Evolutionary conservation across 768 basidiomycete species (phyloP), one percentile per base, ranked within the genome.

Genomic region (Phanerochaete sordida): DNA sequence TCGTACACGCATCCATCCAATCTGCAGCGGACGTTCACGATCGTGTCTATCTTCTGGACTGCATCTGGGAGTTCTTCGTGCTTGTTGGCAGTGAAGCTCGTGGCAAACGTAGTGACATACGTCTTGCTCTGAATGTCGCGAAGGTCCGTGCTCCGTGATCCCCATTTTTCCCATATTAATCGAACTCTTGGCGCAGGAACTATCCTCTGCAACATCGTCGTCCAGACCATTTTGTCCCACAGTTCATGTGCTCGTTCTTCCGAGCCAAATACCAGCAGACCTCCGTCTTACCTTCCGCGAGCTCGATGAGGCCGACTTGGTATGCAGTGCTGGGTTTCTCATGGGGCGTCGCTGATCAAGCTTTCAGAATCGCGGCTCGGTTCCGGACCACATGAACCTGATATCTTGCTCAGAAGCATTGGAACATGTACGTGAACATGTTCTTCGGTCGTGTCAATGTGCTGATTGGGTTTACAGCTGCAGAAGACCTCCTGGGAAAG

Each of bases 301-400:
- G 67, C 72, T 93, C 21, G 85, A 92, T 59, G 89, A 90, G 67
- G 69, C 71, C 24, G 72, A 73, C 57, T 54, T 90, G 68, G 91
- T 89, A 58, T 27, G 49, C 37, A 6, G 13, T 43, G 49, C 33
- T 21, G 19, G 3, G 51, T 50, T 52, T 57, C 28, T 49, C n/a
- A 49, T 46, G 48, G 28, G 47, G 33, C 56, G 45, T 31, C 30
- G 13, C 47, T 62, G 37, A 61, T 48, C 19, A 23, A 26, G 46
- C n/a, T n/a, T 33, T 6, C 58, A 77, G 77, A 77, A 80, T 26
- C 80, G 75, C 28, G 76, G 82, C 23, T 71, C 68, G 39, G 62
- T 82, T 30, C 89, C 89, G 9, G 84, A 90, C 62, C 87, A 92
- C 64, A 91, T 93, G 89, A 89, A 92, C 67, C 72, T 93, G 23